Evolutionary conservation across 1,284 basidiomycete genomes (phyloP), one percentile per base, ranked within the genome.

Genomic region (Trichosporon asahii): DNA sequence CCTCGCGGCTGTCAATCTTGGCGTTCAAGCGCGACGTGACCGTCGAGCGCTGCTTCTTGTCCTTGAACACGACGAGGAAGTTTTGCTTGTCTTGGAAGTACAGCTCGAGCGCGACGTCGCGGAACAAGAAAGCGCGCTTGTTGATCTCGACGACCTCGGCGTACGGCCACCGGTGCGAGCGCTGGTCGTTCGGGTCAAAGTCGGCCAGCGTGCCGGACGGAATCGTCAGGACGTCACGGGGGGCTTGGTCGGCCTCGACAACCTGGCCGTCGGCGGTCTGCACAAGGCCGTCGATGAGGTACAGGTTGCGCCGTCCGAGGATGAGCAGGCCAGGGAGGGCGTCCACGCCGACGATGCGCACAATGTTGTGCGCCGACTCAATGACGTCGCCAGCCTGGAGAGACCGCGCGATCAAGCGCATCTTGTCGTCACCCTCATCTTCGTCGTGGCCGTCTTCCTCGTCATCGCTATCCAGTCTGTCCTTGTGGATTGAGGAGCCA

Each of bases 211-310:
- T 95, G 37, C 92, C 92, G 12, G 83, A 83, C 7, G 94, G 90
- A 55, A 95, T 90, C 70, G 92, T 91, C 75, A 95, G 89, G 53
- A 96, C 85, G 65, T 90, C 89, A 73, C 89, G 88, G 0, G 94
- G 92, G 2, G 94, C 94, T 75, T 96, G 92, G 74, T 88, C 88
- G 1, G 92, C 92, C 76, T 95, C 93, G 65, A 97, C 90, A 44
- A 98, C 89, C 80, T 96, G 94, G 0, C 94, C 94, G 60, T 90
- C 89, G 9, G 91, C 88, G 66, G 90, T 90, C 80, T 96, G 92
- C 15, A 96, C 91, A n/a, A 97, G 86, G 6, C 95, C 94, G 77
- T 98, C 94, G 15, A 98, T 85, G 85, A 98, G 90, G 77, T 98
- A 98, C 7, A 98, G 83, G 77, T 95, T 92, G 3, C 88, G 90